A percentile compares a stretch with the other conserved stretches of the same genome.
phyloP scores from a whole-genome alignment of 2,329 filamentous ascomycete species.

The Penicillium sp. region DNA sequence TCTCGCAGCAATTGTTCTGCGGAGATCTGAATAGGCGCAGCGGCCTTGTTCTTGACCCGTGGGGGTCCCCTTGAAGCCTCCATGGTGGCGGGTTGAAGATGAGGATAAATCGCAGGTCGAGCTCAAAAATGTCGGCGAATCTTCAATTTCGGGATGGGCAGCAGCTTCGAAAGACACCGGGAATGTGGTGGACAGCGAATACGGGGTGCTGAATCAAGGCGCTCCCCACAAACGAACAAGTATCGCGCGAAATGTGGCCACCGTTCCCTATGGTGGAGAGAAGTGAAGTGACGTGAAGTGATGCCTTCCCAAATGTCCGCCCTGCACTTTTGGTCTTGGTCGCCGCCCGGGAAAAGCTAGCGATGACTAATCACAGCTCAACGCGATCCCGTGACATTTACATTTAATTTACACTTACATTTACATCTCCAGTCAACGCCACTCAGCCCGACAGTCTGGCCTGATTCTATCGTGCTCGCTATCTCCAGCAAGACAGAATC shows the following conservation, averaged over 20 bases:
- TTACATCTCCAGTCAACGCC: background rate
- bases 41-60: constrained; percentile 97
- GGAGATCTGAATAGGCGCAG: constrained; percentile 87
- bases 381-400: no score
- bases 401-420: no score
- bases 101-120: background rate
- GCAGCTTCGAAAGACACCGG: background rate
- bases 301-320: constrained; percentile 16
- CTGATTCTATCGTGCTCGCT: background rate
- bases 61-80: constrained; percentile 89
- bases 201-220: background rate
- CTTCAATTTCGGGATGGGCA: background rate
- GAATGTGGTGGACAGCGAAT: no score
- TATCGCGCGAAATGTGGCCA: no score
- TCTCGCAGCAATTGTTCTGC: constrained; percentile 97
- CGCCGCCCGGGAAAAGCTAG: constrained; percentile 26
- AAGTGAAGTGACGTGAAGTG: background rate
- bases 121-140: background rate
- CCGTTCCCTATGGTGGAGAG: background rate
- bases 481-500: background rate
- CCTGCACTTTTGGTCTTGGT: constrained; percentile 21
- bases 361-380: constrained; percentile 24
- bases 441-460: background rate
- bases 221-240: no score
- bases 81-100: constrained; percentile 60